phyloP scores from a whole-genome alignment of 108 stramenopile genomes.

The Bacterosira constricta region DNA sequence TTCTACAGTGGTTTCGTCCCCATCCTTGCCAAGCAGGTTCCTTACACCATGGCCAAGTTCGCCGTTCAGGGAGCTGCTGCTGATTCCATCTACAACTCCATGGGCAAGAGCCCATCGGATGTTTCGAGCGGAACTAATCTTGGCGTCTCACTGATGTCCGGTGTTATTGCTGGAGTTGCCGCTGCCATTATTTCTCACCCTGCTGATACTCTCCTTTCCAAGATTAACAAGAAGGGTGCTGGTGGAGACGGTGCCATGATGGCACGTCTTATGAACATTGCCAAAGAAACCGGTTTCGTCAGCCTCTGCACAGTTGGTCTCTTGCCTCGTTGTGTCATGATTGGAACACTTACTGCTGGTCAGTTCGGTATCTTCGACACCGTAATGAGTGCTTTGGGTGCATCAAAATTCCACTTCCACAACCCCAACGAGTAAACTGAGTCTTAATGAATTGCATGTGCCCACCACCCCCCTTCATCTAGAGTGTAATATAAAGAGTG shows the following conservation, averaged over 20 bases:
- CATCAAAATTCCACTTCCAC: slow-evolving; percentile 97
- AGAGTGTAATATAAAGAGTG: slow-evolving; percentile 3
- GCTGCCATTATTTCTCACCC: slow-evolving; percentile 99
- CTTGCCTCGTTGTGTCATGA: slow-evolving; percentile 97
- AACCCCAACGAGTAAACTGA: slow-evolving; percentile 68
- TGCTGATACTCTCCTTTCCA: slow-evolving; percentile 97
- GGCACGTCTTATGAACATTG: slow-evolving; percentile 90
- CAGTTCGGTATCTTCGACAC: slow-evolving; percentile 99
- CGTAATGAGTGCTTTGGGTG: slow-evolving; percentile 95
- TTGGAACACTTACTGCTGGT: slow-evolving; percentile 98
- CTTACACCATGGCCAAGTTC: slow-evolving; percentile 99
- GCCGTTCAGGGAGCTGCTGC: slow-evolving; percentile 96
- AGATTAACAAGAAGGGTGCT: slow-evolving; percentile 97
- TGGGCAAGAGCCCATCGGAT: slow-evolving; percentile 81
- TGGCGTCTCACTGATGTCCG: slow-evolving; percentile 87
- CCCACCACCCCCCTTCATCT: neutral
- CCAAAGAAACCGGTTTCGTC: slow-evolving; percentile 92
- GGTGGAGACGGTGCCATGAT: slow-evolving; percentile 94
- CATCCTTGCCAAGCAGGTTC: slow-evolving; percentile 98
- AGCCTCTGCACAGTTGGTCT: slow-evolving; percentile 98
- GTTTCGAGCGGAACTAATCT: slow-evolving; percentile 66
- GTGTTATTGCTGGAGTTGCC: slow-evolving; percentile 98
- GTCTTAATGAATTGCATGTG: neutral
- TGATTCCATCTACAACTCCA: slow-evolving; percentile 83
- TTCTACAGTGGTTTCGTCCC: slow-evolving; percentile 97